phyloP scores from a whole-genome alignment of 768 basidiomycete species.

The Termitomyces sp. region DNA sequence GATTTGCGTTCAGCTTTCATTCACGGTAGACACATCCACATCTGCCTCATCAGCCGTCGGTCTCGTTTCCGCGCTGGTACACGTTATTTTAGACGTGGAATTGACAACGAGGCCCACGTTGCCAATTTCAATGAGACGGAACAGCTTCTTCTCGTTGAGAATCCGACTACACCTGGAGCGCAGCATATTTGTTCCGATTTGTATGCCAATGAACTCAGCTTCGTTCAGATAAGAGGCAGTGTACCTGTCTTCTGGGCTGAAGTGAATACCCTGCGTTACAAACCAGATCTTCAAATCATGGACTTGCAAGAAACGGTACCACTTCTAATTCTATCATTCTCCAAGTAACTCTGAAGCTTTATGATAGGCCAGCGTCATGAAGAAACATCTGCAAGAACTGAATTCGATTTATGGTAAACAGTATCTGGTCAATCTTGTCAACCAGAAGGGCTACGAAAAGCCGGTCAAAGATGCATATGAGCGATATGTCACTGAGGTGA shows the following conservation, averaged over 20 bases:
- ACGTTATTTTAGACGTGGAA: slow-evolving; percentile 92
- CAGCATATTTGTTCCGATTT: slow-evolving; percentile 38
- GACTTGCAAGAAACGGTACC: slow-evolving; percentile 82
- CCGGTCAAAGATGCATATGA: slow-evolving; percentile 97
- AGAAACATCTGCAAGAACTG: slow-evolving; percentile 72
- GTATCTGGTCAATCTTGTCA: slow-evolving; percentile 85
- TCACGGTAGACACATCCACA: slow-evolving; percentile 74
- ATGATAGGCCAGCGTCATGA: slow-evolving; percentile 63
- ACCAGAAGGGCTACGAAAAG: slow-evolving; percentile 89
- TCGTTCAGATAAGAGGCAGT: slow-evolving; percentile 92
- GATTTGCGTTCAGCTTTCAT: slow-evolving; percentile 74
- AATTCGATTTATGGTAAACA: slow-evolving; percentile 73
- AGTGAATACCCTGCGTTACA: slow-evolving; percentile 91
- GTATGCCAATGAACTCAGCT: slow-evolving; percentile 67
- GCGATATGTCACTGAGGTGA: slow-evolving; percentile 61
- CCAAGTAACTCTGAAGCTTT: not conserved
- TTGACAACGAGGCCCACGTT: slow-evolving; percentile 85
- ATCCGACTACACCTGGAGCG: slow-evolving; percentile 37
- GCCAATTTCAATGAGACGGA: slow-evolving; percentile 99
- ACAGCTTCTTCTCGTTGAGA: slow-evolving; percentile 82
- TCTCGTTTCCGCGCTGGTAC: slow-evolving; percentile 95
- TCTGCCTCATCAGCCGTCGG: slow-evolving; percentile 89
- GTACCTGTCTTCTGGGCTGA: slow-evolving; percentile 97
- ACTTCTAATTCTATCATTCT: slow-evolving; percentile 4
- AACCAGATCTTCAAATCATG: slow-evolving; percentile 96